Percentiles rank a stretch among this genome's conserved stretches.
These are phyloP conservation scores for Sporisorium scitamineum DNA, from an alignment of 1,284 basidiomycete genomes.

Conservation along the genomic window DNA sequence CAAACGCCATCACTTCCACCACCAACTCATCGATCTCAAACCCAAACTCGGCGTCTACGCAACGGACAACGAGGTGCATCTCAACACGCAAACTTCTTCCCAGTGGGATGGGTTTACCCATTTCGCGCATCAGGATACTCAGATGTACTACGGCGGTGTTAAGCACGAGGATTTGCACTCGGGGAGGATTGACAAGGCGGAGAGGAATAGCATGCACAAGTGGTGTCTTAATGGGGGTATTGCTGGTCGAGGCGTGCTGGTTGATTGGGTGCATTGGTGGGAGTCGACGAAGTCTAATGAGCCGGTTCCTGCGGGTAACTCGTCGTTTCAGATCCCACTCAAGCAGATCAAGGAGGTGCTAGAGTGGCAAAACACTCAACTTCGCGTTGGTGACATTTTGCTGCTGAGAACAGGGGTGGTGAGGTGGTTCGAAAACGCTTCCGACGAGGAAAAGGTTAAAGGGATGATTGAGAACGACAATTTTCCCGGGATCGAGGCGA, in stretches of 20 bases:
- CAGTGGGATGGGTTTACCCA: conserved; percentile 53
- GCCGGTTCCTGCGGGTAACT: conserved; percentile 30
- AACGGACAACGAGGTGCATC: conserved; percentile 44
- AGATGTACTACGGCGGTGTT: conserved; percentile 40
- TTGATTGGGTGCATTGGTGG: conserved; percentile 53
- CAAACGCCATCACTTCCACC: conserved; percentile 31
- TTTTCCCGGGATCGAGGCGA: conserved; percentile 41
- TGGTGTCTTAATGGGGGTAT: conserved; percentile 43
- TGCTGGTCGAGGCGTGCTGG: conserved; percentile 41
- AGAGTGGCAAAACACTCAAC: conserved; percentile 27
- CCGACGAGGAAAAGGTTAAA: conserved; percentile 24
- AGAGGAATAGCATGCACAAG: conserved; percentile 39
- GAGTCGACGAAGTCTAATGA: conserved; percentile 30
- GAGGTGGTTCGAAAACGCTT: conserved; percentile 41
- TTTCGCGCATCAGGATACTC: conserved; percentile 36
- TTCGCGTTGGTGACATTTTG: conserved; percentile 33
- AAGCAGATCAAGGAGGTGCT: conserved; percentile 41
- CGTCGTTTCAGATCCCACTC: conserved; percentile 32
- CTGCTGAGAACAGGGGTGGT: conserved; percentile 42
- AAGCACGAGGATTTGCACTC: conserved; percentile 41
- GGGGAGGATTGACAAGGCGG: conserved; percentile 21
- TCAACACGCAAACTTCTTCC: conserved; percentile 50
- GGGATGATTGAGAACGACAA: conserved; percentile 47
- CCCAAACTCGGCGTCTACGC: conserved; percentile 41
- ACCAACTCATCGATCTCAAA: conserved; percentile 43